Conservation (phyloP, 768 basidiomycete species). For the Panaeolus cyanescens region DNA sequence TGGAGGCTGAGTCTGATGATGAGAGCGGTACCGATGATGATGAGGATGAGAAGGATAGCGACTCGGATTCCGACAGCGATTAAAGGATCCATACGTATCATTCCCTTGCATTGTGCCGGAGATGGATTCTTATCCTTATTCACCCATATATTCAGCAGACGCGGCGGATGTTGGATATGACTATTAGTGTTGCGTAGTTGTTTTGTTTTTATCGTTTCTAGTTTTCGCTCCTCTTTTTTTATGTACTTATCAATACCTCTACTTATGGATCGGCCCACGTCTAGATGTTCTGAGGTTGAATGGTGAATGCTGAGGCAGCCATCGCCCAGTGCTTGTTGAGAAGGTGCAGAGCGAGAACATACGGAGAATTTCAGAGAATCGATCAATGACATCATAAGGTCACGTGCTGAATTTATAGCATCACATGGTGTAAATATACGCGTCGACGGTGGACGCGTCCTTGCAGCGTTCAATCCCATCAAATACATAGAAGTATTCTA, state of each 20-base stretch:
- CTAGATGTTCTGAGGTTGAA: background rate
- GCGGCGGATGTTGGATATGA: background rate
- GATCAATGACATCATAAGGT: too few relatives aligned
- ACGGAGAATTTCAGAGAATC: too few relatives aligned
- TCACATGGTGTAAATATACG: too few relatives aligned
- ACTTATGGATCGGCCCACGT: background rate
- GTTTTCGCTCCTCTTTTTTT: background rate
- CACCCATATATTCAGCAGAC: too few relatives aligned
- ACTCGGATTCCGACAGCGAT: constrained; percentile 34
- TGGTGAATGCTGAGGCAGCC: too few relatives aligned
- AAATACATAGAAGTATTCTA: too few relatives aligned
- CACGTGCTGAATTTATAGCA: too few relatives aligned
- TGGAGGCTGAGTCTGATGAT: constrained; percentile 55
- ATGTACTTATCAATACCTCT: background rate
- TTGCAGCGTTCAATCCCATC: too few relatives aligned
- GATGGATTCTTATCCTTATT: background rate
- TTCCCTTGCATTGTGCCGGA: background rate
- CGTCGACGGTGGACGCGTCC: too few relatives aligned
- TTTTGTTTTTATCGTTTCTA: background rate
- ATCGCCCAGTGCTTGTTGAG: too few relatives aligned
- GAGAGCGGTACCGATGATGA: constrained; percentile 48
- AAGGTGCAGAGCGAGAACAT: too few relatives aligned
- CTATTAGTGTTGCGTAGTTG: background rate
- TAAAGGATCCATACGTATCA: constrained; percentile 8
- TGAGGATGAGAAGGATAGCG: constrained; percentile 56